phyloP scores from a whole-genome alignment of 2,329 filamentous ascomycete genomes.

The Aspergillus pseudoterreus region DNA sequence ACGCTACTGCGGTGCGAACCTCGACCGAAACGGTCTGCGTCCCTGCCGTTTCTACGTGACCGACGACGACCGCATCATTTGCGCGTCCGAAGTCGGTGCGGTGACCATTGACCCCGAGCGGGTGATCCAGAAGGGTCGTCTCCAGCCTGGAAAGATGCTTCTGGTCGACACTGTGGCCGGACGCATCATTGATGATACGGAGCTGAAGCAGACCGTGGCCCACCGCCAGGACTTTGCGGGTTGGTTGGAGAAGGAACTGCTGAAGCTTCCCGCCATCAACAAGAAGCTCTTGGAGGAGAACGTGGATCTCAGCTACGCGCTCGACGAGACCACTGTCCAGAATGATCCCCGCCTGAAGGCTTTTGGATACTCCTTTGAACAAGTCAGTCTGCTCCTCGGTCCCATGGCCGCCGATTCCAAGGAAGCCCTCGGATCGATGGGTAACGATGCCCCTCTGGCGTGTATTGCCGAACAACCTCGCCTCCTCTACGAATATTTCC shows the following conservation, averaged over 20 bases:
- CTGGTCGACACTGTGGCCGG: slow-evolving; percentile 88
- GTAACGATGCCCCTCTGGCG: slow-evolving; percentile 89
- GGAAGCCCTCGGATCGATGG: slow-evolving; percentile 95
- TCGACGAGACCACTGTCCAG: slow-evolving; percentile 69
- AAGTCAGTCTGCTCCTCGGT: slow-evolving; percentile 84
- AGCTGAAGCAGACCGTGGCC: slow-evolving; percentile 86
- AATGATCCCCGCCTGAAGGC: slow-evolving; percentile 79
- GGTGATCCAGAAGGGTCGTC: slow-evolving; percentile 85
- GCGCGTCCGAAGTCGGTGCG: slow-evolving; percentile 92
- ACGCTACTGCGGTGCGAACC: slow-evolving; percentile 92
- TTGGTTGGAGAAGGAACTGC: slow-evolving; percentile 82
- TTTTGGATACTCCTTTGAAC: slow-evolving; percentile 93
- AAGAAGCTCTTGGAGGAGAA: slow-evolving; percentile 55
- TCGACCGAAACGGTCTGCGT: slow-evolving; percentile 90
- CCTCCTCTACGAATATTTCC: slow-evolving; percentile 92
- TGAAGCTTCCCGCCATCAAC: slow-evolving; percentile 74
- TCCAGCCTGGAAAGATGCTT: slow-evolving; percentile 94
- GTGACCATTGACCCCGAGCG: slow-evolving; percentile 87
- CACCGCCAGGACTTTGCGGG: slow-evolving; percentile 79
- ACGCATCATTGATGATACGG: slow-evolving; percentile 88
- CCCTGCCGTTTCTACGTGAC: slow-evolving; percentile 97
- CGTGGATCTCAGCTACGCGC: slow-evolving; percentile 62
- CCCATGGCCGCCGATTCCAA: slow-evolving; percentile 98
- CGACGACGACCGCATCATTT: slow-evolving; percentile 95
- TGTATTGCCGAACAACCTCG: slow-evolving; percentile 87